A percentile compares a stretch with the other conserved stretches of the same genome.
These are phyloP conservation scores for Coemansia sp. DNA, from an alignment of 192 early-diverging fungal species.

Conservation along the genomic window DNA sequence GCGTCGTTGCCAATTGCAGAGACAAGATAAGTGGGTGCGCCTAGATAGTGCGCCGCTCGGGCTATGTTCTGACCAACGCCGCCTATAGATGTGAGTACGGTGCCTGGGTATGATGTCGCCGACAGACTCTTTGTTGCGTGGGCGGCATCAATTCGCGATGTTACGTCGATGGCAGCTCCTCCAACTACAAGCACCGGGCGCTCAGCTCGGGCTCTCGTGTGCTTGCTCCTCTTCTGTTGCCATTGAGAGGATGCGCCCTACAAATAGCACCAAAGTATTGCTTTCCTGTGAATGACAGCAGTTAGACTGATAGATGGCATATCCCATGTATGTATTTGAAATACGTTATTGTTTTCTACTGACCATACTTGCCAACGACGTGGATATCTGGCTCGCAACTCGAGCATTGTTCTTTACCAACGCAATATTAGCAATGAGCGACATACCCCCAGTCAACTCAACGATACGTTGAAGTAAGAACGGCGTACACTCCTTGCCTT, in stretches of 20 bases:
- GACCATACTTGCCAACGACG: slow-evolving; percentile 29
- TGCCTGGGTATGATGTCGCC: slow-evolving; percentile 78
- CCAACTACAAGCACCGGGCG: slow-evolving; percentile 80
- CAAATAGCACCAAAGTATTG: neutral
- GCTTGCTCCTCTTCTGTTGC: neutral
- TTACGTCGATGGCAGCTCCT: slow-evolving; percentile 84
- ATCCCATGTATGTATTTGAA: neutral
- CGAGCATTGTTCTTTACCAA: slow-evolving; percentile 91
- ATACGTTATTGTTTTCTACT: slow-evolving; percentile 1
- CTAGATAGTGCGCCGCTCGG: slow-evolving; percentile 71
- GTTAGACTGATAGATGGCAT: neutral
- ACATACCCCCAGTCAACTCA: slow-evolving; percentile 82
- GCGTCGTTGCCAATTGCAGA: slow-evolving; percentile 76
- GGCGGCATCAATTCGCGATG: slow-evolving; percentile 13
- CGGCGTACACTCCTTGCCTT: slow-evolving; percentile 91
- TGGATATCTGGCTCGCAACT: slow-evolving; percentile 81
- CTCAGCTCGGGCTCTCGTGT: neutral
- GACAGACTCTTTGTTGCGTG: slow-evolving; percentile 6
- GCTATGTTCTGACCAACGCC: slow-evolving; percentile 95
- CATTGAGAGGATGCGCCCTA: neutral
- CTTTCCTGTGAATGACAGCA: neutral
- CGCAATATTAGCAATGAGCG: slow-evolving; percentile 71
- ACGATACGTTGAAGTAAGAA: slow-evolving; percentile 87
- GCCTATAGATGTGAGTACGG: slow-evolving; percentile 67
- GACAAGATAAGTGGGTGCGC: slow-evolving; percentile 65